These are phyloP conservation scores for Paramecium biaurelia DNA, from an alignment of 73 alveolate genomes.

Conservation along the genomic window DNA sequence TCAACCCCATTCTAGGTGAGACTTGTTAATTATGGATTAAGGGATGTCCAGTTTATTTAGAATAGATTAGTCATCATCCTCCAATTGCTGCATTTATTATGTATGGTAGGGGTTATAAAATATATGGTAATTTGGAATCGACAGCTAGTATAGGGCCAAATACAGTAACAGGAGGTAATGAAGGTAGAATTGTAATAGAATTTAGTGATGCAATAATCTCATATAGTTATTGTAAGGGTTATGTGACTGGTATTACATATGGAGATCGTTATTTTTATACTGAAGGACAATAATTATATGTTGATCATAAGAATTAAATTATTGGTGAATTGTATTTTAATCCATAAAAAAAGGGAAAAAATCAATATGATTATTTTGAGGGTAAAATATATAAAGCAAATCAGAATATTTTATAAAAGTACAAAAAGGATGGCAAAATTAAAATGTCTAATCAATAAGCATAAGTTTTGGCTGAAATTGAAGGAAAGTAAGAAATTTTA, in stretches of 20 bases:
- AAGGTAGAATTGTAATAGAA: background rate
- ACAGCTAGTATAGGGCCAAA: slow-evolving; percentile 55
- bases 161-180: slow-evolving; percentile 53
- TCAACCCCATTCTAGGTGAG: slow-evolving; percentile 88
- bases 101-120: slow-evolving; percentile 42
- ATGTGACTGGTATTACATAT: slow-evolving; percentile 9
- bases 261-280: slow-evolving; percentile 37
- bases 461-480: background rate
- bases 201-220: background rate
- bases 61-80: slow-evolving; percentile 64
- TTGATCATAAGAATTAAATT: background rate
- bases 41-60: slow-evolving; percentile 55
- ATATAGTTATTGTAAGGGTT: slow-evolving; percentile 1
- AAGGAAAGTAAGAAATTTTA: slow-evolving; percentile 4
- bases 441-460: background rate
- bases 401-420: background rate
- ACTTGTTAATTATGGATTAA: slow-evolving; percentile 78
- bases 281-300: background rate
- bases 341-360: slow-evolving; percentile 5
- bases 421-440: background rate
- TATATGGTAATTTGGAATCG: slow-evolving; percentile 55
- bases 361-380: background rate
- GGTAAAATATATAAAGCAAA: slow-evolving; percentile 5
- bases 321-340: background rate
- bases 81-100: slow-evolving; percentile 58